Percentiles rank a stretch among this genome's conserved stretches.
Conservation (phyloP, 2,329 filamentous ascomycete genomes). For the Aplosporella prunicola region DNA sequence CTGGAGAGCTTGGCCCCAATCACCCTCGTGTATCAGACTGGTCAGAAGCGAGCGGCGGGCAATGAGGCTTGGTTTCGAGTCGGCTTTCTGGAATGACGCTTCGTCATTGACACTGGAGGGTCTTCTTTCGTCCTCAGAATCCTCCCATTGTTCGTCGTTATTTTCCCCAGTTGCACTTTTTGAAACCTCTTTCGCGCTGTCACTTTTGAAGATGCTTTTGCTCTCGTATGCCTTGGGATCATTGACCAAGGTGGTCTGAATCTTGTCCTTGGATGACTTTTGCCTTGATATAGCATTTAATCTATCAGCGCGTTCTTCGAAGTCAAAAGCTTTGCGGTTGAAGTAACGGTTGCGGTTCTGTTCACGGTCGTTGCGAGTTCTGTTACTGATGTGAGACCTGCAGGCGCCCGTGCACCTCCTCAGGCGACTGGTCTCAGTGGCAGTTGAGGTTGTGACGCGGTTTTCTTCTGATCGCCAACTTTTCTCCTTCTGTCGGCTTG, state of each 20-base stretch:
- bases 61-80: conserved; percentile 74
- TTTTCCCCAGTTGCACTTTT: conserved; percentile 55
- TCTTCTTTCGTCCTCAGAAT: conserved; percentile 64
- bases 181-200: conserved; percentile 43
- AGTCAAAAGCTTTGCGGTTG: no score
- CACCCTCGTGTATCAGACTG: conserved; percentile 73
- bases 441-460: no score
- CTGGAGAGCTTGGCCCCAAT: conserved; percentile 59
- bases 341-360: no score
- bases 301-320: no score
- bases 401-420: no score
- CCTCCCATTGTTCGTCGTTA: conserved; percentile 44
- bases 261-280: conserved; percentile 70
- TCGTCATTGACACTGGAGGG: conserved; percentile 75
- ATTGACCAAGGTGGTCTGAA: conserved; percentile 57
- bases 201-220: conserved; percentile 49
- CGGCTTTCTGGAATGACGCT: conserved; percentile 78
- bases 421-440: no score
- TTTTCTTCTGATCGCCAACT: no score
- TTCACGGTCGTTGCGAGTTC: no score
- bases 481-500: no score
- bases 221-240: conserved; percentile 45
- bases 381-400: no score
- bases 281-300: no score
- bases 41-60: conserved; percentile 85